phyloP scores from a whole-genome alignment of 2,329 filamentous ascomycete genomes.

The Calonectria fujianensis region DNA sequence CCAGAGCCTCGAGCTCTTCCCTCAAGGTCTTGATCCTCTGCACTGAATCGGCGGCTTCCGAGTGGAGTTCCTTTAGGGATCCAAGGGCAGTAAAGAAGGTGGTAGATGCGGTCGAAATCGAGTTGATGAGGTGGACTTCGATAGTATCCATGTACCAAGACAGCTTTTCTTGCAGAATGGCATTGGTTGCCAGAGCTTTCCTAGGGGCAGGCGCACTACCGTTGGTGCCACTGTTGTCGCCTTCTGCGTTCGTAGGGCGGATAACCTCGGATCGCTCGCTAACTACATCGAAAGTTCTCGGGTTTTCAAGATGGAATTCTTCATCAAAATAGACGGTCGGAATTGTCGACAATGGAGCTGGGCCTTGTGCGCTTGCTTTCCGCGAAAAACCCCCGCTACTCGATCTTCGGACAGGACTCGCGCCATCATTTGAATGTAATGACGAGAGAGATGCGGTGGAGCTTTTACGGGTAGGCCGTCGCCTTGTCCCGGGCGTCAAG shows the following conservation, averaged over 20 bases:
- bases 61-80: conserved; percentile 91
- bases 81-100: conserved; percentile 97
- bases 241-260: conserved; percentile 74
- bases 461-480: conserved; percentile 56
- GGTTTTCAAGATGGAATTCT: conserved; percentile 95
- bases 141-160: conserved; percentile 99
- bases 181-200: conserved; percentile 95
- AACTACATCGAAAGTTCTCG: conserved; percentile 95
- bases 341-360: conserved; percentile 93
- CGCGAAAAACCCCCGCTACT: conserved; percentile 69
- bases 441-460: conserved; percentile 69
- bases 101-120: conserved; percentile 95
- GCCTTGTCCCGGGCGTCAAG: conserved; percentile 64
- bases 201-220: conserved; percentile 76
- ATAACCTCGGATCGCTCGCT: conserved; percentile 98
- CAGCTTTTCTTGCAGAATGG: conserved; percentile 96
- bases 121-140: conserved; percentile 96
- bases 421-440: conserved; percentile 69
- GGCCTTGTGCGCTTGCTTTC: conserved; percentile 77
- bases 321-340: conserved; percentile 96
- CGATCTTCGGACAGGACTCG: conserved; percentile 65
- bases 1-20: conserved; percentile 85
- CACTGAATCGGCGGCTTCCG: conserved; percentile 94
- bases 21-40: conserved; percentile 87
- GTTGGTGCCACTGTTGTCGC: conserved; percentile 73